Percentiles rank a stretch among this genome's conserved stretches.
These are phyloP conservation scores for Mortierella hygrophila DNA, from an alignment of 192 early-diverging fungal species.

Conservation along the genomic window DNA sequence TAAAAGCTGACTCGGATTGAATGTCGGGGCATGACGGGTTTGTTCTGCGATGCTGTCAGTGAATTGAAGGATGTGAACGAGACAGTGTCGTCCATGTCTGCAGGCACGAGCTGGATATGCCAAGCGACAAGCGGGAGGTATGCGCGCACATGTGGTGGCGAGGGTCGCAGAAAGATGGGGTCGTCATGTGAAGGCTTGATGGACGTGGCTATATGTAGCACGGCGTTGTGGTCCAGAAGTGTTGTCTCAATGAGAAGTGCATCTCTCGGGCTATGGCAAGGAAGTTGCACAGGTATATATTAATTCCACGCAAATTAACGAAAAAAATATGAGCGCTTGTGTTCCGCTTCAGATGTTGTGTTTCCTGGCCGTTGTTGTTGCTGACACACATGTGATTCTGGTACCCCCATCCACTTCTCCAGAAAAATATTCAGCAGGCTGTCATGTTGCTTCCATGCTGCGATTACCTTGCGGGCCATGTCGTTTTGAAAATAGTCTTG, in stretches of 20 bases:
- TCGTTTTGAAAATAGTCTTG: slow-evolving; percentile 56
- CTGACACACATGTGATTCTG: not conserved
- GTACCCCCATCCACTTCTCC: not conserved
- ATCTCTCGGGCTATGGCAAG: slow-evolving; percentile 46
- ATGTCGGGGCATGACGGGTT: slow-evolving; percentile 53
- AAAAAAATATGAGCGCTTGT: slow-evolving; percentile 6
- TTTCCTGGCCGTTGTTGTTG: not conserved
- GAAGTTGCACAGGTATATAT: not conserved
- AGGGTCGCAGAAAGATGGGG: slow-evolving; percentile 56
- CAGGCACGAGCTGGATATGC: slow-evolving; percentile 52
- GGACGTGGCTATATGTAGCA: slow-evolving; percentile 56
- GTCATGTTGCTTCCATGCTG: not conserved
- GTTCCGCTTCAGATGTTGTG: not conserved
- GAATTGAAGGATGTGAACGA: slow-evolving; percentile 57
- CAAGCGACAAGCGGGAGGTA: slow-evolving; percentile 53
- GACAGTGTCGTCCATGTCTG: slow-evolving; percentile 51
- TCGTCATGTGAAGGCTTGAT: slow-evolving; percentile 55
- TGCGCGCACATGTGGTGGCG: slow-evolving; percentile 56
- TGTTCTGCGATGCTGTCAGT: slow-evolving; percentile 43
- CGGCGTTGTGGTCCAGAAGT: slow-evolving; percentile 54
- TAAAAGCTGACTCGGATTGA: slow-evolving; percentile 58
- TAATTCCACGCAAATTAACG: not conserved
- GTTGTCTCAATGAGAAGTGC: slow-evolving; percentile 56
- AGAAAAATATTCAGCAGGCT: not conserved
- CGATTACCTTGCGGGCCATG: slow-evolving; percentile 53